Conservation (phyloP, 345 rosid genomes). For the Lepidium africanum region DNA sequence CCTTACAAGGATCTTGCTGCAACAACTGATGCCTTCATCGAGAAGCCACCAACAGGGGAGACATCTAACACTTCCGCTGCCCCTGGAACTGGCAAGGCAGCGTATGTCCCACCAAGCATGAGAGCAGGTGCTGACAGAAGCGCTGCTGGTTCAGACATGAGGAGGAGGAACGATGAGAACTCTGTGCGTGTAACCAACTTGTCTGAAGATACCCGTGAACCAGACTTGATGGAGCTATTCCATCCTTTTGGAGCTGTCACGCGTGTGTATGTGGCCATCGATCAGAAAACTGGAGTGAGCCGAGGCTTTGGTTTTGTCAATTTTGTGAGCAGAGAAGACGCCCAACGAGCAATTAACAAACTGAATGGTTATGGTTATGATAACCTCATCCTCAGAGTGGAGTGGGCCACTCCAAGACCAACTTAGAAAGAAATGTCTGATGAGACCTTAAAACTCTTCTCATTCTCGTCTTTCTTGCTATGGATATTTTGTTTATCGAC, state of each 20-base stretch:
- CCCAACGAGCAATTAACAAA: constrained; percentile 81
- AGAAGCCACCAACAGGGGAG: constrained; percentile 56
- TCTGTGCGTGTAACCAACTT: constrained; percentile 80
- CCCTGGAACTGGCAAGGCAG: constrained; percentile 40
- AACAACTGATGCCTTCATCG: constrained; percentile 42
- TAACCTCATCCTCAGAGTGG: constrained; percentile 84
- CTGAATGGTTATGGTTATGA: constrained; percentile 90
- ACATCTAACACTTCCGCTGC: constrained; percentile 33
- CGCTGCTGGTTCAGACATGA: constrained; percentile 63
- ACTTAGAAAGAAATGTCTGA: constrained; percentile 38
- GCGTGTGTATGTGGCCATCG: constrained; percentile 77
- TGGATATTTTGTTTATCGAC: constrained; percentile 5
- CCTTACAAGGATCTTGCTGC: constrained; percentile 85
- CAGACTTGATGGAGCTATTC: constrained; percentile 78
- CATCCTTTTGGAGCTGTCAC: constrained; percentile 75
- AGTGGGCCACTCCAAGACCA: constrained; percentile 87
- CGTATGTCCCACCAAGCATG: constrained; percentile 76
- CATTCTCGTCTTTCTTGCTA: background rate
- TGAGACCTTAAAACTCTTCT: background rate
- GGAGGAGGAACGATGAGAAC: constrained; percentile 87
- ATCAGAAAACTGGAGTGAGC: constrained; percentile 81
- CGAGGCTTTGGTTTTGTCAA: constrained; percentile 91
- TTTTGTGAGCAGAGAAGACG: constrained; percentile 81
- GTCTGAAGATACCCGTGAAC: constrained; percentile 84
- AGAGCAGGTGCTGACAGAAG: constrained; percentile 68